phyloP scores from a whole-genome alignment of 1,284 basidiomycete species.

The Malassezia sympodialis region DNA sequence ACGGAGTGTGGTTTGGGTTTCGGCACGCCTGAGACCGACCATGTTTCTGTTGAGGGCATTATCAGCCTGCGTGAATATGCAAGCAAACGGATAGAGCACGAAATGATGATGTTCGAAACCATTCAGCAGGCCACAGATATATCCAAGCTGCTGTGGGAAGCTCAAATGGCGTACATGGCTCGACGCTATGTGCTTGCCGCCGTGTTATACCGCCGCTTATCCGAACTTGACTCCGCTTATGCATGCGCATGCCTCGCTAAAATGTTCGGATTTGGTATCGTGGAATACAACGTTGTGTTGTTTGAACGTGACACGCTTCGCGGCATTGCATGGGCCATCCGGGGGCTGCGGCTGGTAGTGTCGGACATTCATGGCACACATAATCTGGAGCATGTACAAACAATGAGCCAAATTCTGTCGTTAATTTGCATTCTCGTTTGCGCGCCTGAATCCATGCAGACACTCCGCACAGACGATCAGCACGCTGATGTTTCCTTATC shows the following conservation, averaged over 20 bases:
- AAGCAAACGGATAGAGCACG: constrained; percentile 1
- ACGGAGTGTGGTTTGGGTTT: constrained; percentile 13
- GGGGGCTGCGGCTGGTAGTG: not conserved
- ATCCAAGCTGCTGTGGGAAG: constrained; percentile 6
- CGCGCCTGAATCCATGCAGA: constrained; percentile 3
- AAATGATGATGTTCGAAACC: constrained; percentile 1
- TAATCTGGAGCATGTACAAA: not conserved
- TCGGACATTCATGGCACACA: not conserved
- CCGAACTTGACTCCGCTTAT: constrained; percentile 5
- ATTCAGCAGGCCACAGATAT: constrained; percentile 9
- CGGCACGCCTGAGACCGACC: not conserved
- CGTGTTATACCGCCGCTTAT: constrained; percentile 5
- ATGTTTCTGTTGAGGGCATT: not conserved
- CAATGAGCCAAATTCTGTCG: constrained; percentile 5
- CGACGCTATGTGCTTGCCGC: constrained; percentile 10
- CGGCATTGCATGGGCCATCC: constrained; percentile 13
- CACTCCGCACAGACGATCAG: not conserved
- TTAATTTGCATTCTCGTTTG: constrained; percentile 13
- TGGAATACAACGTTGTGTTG: not conserved
- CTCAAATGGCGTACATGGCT: constrained; percentile 8
- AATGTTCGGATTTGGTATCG: constrained; percentile 18
- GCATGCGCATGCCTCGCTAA: constrained; percentile 9
- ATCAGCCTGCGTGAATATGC: constrained; percentile 14
- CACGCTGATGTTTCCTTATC: constrained; percentile 4
- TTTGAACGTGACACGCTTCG: constrained; percentile 17